A percentile compares a stretch with the other conserved stretches of the same genome.
These are phyloP conservation scores for Candida patagonica DNA, from an alignment of 805 yeast species.

Conservation along the genomic window DNA sequence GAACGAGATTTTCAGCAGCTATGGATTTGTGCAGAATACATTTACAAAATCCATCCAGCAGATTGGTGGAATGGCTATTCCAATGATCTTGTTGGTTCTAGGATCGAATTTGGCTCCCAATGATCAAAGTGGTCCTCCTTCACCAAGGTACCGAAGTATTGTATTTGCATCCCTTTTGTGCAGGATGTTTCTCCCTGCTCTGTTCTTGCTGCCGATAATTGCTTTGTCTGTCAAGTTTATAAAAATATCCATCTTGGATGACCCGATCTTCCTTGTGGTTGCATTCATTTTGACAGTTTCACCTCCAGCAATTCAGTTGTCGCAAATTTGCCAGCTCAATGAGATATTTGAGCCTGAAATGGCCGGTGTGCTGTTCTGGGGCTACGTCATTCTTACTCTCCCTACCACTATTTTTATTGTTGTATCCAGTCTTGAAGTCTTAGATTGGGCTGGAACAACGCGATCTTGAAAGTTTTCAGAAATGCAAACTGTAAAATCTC, in stretches of 20 bases:
- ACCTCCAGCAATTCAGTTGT: constrained; percentile 61
- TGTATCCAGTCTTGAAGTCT: constrained; percentile 43
- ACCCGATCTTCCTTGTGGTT: constrained; percentile 54
- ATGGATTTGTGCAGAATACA: constrained; percentile 42
- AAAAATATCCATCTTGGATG: constrained; percentile 37
- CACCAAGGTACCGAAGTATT: constrained; percentile 35
- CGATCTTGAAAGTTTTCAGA: too few species aligned
- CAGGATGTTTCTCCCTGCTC: constrained; percentile 53
- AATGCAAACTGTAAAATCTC: too few species aligned
- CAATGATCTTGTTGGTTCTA: constrained; percentile 49
- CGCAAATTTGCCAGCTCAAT: constrained; percentile 56
- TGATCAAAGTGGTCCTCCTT: constrained; percentile 33
- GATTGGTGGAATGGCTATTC: constrained; percentile 51
- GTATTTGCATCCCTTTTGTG: constrained; percentile 45
- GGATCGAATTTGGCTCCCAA: constrained; percentile 55
- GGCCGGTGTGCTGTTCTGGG: constrained; percentile 61
- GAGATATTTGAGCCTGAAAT: constrained; percentile 52
- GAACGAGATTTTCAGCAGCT: constrained; percentile 34
- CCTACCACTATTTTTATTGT: constrained; percentile 52
- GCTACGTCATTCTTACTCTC: constrained; percentile 50
- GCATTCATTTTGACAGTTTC: constrained; percentile 50
- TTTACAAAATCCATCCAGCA: constrained; percentile 44
- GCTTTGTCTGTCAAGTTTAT: constrained; percentile 44
- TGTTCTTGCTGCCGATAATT: constrained; percentile 44
- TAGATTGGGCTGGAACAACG: constrained; percentile 39